Base-by-base conservation (phyloP, 805 yeast species). In the Teunomyces aglyptinius region DNA sequence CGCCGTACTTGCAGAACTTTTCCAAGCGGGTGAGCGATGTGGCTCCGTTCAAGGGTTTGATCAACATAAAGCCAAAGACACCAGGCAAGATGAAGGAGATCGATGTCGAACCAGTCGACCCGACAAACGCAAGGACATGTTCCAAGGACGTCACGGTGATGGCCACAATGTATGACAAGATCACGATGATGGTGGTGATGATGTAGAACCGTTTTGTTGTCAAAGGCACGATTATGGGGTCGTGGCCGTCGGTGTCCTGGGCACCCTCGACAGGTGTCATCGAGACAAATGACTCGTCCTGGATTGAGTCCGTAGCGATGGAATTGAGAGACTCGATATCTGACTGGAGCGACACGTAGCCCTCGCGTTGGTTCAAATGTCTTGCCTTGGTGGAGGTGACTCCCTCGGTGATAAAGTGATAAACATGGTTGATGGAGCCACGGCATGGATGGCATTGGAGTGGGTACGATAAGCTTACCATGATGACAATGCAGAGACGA, bases 361-460 rank as follows among this genome's bases (percentile, higher is more conserved):
- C 70, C 27, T 52, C 48, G 6, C 58, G 44, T 19, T 49, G 49
- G 26, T 35, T 27, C 2, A 60, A 11, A 34, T 49, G 49, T 39
- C 68, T 54, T 15, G 57, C 41, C 47, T 63, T 63, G 36, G 60
- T 53, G 19, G 56, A 53, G 5, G 59, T 43, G 22, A 66, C 63
- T 6, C 73, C 73, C 27, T 61, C 53, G 31, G 60, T 68, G 15
- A 76, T 44, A 71, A 81, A 83, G 49, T 77, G 76, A 20, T 71
- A 54, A 43, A 86, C 80, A 58, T 86, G 89, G 61, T 86, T 85
- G 26, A 81, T 66, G 3, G 91, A 83, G 13, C 86, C 79, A 50
- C 96, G 71, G 50, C 89, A 82, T 16, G 96, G 96, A 62, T 86
- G 89, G 57, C 89, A 85, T 75, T 86, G 82, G 48, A 87, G 72